Evolutionary conservation across 345 rosid species (phyloP).

Genomic region (Hibiscus mutabilis): DNA sequence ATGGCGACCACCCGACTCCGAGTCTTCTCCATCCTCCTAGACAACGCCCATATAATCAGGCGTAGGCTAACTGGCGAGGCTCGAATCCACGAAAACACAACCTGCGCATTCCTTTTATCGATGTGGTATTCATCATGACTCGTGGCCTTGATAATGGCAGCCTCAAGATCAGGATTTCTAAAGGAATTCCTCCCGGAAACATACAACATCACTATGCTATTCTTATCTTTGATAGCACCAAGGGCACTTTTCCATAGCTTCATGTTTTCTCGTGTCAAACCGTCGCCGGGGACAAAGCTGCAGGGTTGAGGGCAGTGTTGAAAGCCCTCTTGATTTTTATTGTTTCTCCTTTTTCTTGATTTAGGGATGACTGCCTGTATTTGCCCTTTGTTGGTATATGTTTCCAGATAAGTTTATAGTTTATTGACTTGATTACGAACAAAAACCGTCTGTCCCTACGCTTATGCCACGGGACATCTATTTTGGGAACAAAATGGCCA

Average conservation of each 20-base stretch:
- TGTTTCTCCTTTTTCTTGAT: no score
- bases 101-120: background rate
- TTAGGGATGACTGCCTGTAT: background rate
- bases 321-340: no score
- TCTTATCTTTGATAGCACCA: background rate
- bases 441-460: no score
- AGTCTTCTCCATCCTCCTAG: slow-evolving; percentile 49
- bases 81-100: background rate
- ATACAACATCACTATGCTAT: background rate
- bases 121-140: background rate
- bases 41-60: slow-evolving; percentile 18
- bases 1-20: slow-evolving; percentile 69
- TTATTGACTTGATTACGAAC: no score
- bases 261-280: background rate
- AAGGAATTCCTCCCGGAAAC: background rate
- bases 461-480: no score
- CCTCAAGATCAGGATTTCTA: background rate
- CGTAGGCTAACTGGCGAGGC: background rate
- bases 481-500: no score
- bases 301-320: no score
- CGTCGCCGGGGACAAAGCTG: background rate
- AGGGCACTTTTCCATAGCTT: background rate
- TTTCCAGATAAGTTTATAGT: background rate
- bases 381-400: no score
- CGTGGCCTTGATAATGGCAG: background rate